Base-by-base conservation (phyloP, 805 yeast species). In the Tetrapisispora pingtungensis region DNA sequence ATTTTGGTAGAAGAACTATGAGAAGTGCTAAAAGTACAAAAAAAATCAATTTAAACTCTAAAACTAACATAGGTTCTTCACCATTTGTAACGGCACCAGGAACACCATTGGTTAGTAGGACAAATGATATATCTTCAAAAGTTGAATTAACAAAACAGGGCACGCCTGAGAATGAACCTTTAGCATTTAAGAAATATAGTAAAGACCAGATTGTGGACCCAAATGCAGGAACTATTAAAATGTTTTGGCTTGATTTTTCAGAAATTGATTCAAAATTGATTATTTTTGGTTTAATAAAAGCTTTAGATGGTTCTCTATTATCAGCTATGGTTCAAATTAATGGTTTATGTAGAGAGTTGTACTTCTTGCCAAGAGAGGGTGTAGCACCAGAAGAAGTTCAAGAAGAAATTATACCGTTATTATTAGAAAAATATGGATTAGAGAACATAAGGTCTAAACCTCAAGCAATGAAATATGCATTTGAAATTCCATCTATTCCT, bases 191-290 rank as follows among this genome's bases (percentile, higher is more conserved):
- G 46, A 62, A 52, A 37, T 62, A 46, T 40, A 40, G 47, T 6
- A 52, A 54, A 28, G 57, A 56, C 5, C 52, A 54, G 36, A 61
- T 71, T 19, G 66, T 68, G 14, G 62, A 64, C 30, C 65, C 70
- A 8, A 63, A 64, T n/a, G 62, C 69, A 3, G 74, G 73, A 36
- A 52, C 71, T 0, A 74, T 88, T 58, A 75, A 77, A 54, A 79
- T 90, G 80, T 93, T 74, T 62, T 93, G 97, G 97, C 65, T 84
- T 27, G 98, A 93, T 63, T 88, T 80, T 61, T 72, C 83, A 20
- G 97, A 90, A 59, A 77, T 82, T 12, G 84, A 81, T 46, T 74
- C 74, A 52, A 66, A 79, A 0, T 65, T 93, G 40, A 61, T 85
- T 17, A 69, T 93, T 10, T 90, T 84, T 61, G 98, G 98, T 43